Conservation (phyloP, 2,329 filamentous ascomycete species). For the Sclerotinia glacialis region DNA sequence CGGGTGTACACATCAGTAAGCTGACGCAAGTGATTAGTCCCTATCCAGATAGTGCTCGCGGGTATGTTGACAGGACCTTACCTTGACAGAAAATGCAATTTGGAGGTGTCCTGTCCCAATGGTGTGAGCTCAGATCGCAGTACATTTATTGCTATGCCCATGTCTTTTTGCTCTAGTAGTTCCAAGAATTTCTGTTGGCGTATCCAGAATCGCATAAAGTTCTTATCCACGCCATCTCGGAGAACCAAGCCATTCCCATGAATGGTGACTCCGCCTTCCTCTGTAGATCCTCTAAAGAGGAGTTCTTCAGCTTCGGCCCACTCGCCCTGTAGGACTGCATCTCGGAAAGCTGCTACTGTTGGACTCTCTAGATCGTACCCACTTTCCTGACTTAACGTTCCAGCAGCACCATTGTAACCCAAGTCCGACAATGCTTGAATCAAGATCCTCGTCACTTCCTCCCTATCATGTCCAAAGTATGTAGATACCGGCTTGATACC, state of each 20-base stretch:
- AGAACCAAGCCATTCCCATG: conserved; percentile 65
- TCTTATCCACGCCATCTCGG: conserved; percentile 69
- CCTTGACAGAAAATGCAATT: conserved; percentile 79
- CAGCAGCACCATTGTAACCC: conserved; percentile 77
- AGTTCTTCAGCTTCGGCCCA: conserved; percentile 86
- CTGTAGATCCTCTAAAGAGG: conserved; percentile 55
- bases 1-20: conserved; percentile 82
- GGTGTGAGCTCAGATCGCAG: conserved; percentile 85
- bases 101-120: conserved; percentile 71
- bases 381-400: conserved; percentile 73
- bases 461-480: conserved; percentile 84
- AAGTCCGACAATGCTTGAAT: conserved; percentile 89
- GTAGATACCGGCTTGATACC: conserved; percentile 33
- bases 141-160: conserved; percentile 72
- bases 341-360: conserved; percentile 81
- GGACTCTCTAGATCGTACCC: conserved; percentile 83
- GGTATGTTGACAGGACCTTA: conserved; percentile 39
- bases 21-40: conserved; percentile 44
- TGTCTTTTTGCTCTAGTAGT: conserved; percentile 73
- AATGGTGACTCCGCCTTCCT: conserved; percentile 47
- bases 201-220: conserved; percentile 82
- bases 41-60: conserved; percentile 2
- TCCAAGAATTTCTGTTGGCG: conserved; percentile 95
- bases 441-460: conserved; percentile 88
- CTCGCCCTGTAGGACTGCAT: conserved; percentile 72